phyloP scores from a whole-genome alignment of 2,329 filamentous ascomycete species.

The Acarospora socialis region DNA sequence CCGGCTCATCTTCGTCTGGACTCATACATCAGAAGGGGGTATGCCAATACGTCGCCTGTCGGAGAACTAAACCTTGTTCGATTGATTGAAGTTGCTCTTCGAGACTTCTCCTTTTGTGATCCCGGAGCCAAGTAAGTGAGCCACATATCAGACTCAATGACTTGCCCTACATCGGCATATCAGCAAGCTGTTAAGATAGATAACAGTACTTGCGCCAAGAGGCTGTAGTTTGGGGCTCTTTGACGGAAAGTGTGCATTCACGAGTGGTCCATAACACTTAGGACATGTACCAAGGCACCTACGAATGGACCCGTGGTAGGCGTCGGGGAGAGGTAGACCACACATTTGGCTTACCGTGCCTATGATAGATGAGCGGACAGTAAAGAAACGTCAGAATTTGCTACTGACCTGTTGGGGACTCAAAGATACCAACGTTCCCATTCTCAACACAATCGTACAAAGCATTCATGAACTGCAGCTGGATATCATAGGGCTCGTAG shows the following conservation, averaged over 20 bases:
- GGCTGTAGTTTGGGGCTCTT: too few species aligned
- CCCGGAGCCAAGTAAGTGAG: slow-evolving; percentile 78
- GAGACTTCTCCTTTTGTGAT: slow-evolving; percentile 47
- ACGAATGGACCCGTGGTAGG: background rate
- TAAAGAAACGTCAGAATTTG: background rate
- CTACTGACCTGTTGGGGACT: slow-evolving; percentile 68
- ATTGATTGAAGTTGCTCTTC: slow-evolving; percentile 10
- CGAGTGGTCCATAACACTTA: slow-evolving; percentile 1
- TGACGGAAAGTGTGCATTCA: too few species aligned
- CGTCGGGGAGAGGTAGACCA: slow-evolving; percentile 8
- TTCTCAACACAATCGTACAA: slow-evolving; percentile 67
- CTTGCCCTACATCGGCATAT: slow-evolving; percentile 48
- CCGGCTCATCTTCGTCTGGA: slow-evolving; percentile 54
- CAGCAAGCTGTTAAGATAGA: too few species aligned
- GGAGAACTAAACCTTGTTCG: slow-evolving; percentile 2
- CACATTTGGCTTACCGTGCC: slow-evolving; percentile 27
- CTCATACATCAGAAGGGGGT: slow-evolving; percentile 11
- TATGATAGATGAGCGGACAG: slow-evolving; percentile 15
- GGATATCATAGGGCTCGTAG: slow-evolving; percentile 75
- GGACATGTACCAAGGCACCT: slow-evolving; percentile 1
- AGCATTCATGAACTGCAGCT: slow-evolving; percentile 73
- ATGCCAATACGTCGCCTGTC: too few species aligned
- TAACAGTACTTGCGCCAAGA: too few species aligned
- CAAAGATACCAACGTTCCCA: slow-evolving; percentile 73
- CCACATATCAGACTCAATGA: slow-evolving; percentile 83